Percentiles rank a stretch among this genome's conserved stretches.
Conservation (phyloP, 805 yeast genomes). For the Candida vartiovaarae region DNA sequence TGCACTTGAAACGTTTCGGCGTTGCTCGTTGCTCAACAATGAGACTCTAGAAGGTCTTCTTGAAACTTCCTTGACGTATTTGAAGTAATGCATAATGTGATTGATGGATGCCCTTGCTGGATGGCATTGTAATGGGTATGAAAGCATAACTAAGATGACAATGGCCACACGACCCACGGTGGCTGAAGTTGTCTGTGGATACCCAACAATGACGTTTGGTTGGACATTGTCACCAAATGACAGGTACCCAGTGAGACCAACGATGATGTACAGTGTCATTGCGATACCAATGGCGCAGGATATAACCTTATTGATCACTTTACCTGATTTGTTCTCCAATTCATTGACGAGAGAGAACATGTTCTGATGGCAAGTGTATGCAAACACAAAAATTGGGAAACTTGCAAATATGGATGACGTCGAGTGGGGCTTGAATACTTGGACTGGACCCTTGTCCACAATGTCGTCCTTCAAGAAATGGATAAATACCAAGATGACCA, state of each 20-base stretch:
- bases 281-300: constrained; percentile 52
- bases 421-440: constrained; percentile 39
- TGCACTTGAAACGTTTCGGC: constrained; percentile 8
- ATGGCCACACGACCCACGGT: constrained; percentile 78
- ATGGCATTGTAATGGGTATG: constrained; percentile 87
- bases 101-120: constrained; percentile 82
- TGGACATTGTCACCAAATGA: constrained; percentile 77
- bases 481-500: constrained; percentile 63
- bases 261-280: constrained; percentile 52
- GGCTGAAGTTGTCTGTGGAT: constrained; percentile 56
- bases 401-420: constrained; percentile 51
- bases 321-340: constrained; percentile 47
- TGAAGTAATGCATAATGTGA: constrained; percentile 54
- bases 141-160: constrained; percentile 69
- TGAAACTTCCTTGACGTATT: constrained; percentile 19
- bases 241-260: constrained; percentile 78
- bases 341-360: constrained; percentile 88
- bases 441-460: constrained; percentile 43
- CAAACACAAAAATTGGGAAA: constrained; percentile 89
- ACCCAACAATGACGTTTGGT: constrained; percentile 77
- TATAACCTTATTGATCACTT: constrained; percentile 40
- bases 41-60: constrained; percentile 17
- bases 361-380: constrained; percentile 94
- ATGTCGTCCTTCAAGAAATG: constrained; percentile 61
- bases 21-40: constrained; percentile 4